Conservation (phyloP, 352 stramenopile species). For the Globisporangium paroecandrum region DNA sequence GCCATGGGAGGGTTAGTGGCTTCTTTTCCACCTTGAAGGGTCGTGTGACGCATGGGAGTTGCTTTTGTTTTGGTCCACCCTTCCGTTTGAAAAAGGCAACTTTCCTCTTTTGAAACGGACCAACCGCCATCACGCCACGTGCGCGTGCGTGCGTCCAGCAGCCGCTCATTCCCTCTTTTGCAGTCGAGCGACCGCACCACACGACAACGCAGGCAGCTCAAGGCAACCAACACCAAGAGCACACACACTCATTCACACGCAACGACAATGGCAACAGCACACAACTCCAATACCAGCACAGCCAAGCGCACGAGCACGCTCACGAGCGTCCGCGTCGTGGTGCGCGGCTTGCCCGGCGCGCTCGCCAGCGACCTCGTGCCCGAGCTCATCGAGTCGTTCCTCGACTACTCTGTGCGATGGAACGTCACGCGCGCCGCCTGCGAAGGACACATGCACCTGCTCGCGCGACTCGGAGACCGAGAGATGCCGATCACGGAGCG, state of each 20-base stretch:
- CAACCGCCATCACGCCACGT: neutral
- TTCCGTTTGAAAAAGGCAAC: slow-evolving; percentile 1
- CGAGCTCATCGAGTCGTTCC: slow-evolving; percentile 15
- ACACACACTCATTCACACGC: neutral
- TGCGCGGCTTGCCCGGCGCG: slow-evolving; percentile 25
- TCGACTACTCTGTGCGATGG: slow-evolving; percentile 10
- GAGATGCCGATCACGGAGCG: slow-evolving; percentile 9
- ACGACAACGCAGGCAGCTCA: neutral
- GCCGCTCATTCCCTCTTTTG: neutral
- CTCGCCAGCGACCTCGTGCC: slow-evolving; percentile 34
- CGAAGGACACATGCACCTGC: slow-evolving; percentile 12
- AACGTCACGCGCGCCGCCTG: slow-evolving; percentile 9
- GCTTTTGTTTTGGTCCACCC: neutral
- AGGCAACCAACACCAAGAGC: neutral
- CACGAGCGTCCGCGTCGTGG: slow-evolving; percentile 38
- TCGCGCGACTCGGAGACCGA: slow-evolving; percentile 1
- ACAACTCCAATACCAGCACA: neutral
- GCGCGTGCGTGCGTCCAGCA: neutral
- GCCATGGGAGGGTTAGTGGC: neutral
- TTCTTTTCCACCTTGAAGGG: neutral
- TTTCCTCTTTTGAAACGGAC: neutral
- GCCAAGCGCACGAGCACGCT: slow-evolving; percentile 20
- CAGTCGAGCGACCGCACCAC: neutral
- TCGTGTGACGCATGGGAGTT: neutral
- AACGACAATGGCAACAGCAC: neutral